phyloP scores from a whole-genome alignment of 768 basidiomycete genomes.

The Galerina marginata region DNA sequence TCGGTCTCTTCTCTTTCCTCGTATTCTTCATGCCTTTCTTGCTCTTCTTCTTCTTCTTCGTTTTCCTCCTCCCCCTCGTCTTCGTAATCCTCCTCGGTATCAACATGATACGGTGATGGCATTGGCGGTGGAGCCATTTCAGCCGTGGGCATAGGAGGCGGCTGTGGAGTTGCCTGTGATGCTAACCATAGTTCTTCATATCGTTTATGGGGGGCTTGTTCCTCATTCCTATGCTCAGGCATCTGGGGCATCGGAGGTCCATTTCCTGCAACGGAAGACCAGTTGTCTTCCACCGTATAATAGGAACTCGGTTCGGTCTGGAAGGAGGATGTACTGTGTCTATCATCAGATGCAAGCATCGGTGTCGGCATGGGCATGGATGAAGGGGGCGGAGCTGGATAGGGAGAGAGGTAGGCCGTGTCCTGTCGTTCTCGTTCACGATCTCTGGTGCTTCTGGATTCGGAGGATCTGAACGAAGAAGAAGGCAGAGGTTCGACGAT shows the following conservation, averaged over 20 bases:
- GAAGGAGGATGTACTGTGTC: constrained; percentile 24
- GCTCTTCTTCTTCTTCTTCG: background rate
- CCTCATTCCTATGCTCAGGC: constrained; percentile 10
- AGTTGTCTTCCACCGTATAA: constrained; percentile 23
- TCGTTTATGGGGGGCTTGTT: background rate
- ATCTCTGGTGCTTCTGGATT: background rate
- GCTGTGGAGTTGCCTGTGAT: constrained; percentile 5
- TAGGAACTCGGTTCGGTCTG: constrained; percentile 26
- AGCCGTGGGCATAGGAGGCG: constrained; percentile 19
- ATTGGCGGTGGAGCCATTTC: constrained; percentile 8
- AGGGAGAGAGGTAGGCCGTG: background rate
- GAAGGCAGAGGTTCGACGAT: constrained; percentile 14
- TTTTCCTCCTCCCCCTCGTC: background rate
- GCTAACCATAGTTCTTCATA: constrained; percentile 24
- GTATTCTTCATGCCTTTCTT: background rate
- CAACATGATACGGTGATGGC: constrained; percentile 13
- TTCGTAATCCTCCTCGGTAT: background rate
- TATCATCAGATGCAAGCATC: constrained; percentile 12
- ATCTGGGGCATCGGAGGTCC: constrained; percentile 17
- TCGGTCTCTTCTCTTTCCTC: background rate
- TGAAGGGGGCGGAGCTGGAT: constrained; percentile 3
- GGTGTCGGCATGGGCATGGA: constrained; percentile 11
- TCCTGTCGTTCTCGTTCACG: constrained; percentile 6
- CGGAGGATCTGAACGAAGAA: background rate
- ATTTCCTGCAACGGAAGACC: constrained; percentile 6